phyloP scores from a whole-genome alignment of 2,329 filamentous ascomycete species.

The Fusarium hostae region DNA sequence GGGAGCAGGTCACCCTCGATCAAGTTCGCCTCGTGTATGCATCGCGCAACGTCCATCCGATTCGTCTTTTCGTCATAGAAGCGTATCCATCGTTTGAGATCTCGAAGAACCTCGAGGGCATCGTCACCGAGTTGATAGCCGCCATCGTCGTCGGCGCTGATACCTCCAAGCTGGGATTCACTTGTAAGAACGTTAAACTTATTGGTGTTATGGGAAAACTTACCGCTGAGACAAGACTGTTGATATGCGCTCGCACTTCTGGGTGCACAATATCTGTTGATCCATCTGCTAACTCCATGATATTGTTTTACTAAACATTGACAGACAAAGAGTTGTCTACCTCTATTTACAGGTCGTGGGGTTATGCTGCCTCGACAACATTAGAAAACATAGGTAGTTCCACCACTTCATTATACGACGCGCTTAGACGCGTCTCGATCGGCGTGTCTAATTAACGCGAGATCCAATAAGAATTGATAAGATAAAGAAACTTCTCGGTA shows the following conservation, averaged over 20 bases:
- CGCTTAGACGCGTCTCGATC: constrained; percentile 37
- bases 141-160: constrained; percentile 80
- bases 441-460: constrained; percentile 36
- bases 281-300: constrained; percentile 66
- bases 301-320: constrained; percentile 13
- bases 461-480: constrained; percentile 20
- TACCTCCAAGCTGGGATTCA: constrained; percentile 79
- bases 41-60: constrained; percentile 93
- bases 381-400: constrained; percentile 22
- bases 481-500: constrained; percentile 33
- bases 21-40: constrained; percentile 91
- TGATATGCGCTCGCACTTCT: constrained; percentile 92
- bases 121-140: constrained; percentile 93
- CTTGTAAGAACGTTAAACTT: constrained; percentile 27
- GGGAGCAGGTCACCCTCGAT: constrained; percentile 89
- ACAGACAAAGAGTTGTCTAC: constrained; percentile 24
- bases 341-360: constrained; percentile 36
- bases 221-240: constrained; percentile 92
- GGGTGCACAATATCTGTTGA: constrained; percentile 79
- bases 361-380: constrained; percentile 32
- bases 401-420: constrained; percentile 21
- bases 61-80: constrained; percentile 94
- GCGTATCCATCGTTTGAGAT: constrained; percentile 94
- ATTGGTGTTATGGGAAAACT: constrained; percentile 49
- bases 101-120: constrained; percentile 88